These are phyloP conservation scores for Candida saitoana DNA, from an alignment of 805 yeast species.

Conservation along the genomic window DNA sequence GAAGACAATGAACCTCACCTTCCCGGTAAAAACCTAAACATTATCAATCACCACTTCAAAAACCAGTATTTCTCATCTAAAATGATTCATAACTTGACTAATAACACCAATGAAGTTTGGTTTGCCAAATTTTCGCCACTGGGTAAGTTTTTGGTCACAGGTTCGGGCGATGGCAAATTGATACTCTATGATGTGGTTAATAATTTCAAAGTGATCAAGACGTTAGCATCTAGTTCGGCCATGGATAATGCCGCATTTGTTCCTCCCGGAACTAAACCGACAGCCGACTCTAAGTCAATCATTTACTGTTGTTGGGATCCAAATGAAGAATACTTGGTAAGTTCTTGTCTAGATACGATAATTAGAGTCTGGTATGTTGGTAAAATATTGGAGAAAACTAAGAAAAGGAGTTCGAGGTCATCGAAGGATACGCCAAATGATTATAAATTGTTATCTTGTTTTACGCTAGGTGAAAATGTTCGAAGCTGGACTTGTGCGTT, in stretches of 20 bases:
- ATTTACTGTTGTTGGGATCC: conserved; percentile 74
- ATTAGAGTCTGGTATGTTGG: conserved; percentile 66
- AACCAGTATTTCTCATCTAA: conserved; percentile 27
- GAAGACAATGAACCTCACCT: conserved; percentile 3
- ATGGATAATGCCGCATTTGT: conserved; percentile 26
- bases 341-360: conserved; percentile 68
- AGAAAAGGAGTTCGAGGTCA: conserved; percentile 23
- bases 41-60: conserved; percentile 3
- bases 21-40: background rate
- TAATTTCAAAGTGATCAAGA: conserved; percentile 27
- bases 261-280: conserved; percentile 21
- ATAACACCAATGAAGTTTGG: conserved; percentile 81
- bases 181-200: conserved; percentile 62
- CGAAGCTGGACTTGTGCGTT: conserved; percentile 59
- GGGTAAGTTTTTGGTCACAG: conserved; percentile 74
- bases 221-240: conserved; percentile 24
- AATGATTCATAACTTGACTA: conserved; percentile 41
- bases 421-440: conserved; percentile 15
- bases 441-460: conserved; percentile 28
- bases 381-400: conserved; percentile 15
- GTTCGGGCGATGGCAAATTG: conserved; percentile 63
- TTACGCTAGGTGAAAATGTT: conserved; percentile 36
- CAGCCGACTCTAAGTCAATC: conserved; percentile 39
- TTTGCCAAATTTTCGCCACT: conserved; percentile 69
- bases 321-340: conserved; percentile 59